Conservation (phyloP, 495 filamentous ascomycete species). For the Penicillium roqueforti region DNA sequence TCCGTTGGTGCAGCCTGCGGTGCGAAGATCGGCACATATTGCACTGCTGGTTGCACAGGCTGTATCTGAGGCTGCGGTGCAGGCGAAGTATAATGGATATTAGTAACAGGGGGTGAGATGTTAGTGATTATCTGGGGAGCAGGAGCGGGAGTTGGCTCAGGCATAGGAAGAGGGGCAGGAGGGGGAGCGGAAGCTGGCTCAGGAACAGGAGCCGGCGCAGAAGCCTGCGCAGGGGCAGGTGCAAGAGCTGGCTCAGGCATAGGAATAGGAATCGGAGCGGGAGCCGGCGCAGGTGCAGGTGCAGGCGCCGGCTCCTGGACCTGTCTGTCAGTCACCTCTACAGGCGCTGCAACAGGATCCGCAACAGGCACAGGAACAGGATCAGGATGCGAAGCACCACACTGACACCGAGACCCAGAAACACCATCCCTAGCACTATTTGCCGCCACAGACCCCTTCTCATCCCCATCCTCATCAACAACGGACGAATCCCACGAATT, state of each 20-base stretch:
- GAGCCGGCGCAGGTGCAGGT: conserved; percentile 8
- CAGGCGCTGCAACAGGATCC: background rate
- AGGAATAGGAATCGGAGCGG: conserved; percentile 6
- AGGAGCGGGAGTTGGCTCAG: conserved; percentile 11
- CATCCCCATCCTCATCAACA: conserved; percentile 6
- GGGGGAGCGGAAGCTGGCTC: conserved; percentile 13
- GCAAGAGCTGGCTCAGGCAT: conserved; percentile 7
- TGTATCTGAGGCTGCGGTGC: conserved; percentile 8
- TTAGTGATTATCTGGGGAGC: conserved; percentile 18
- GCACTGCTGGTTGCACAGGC: conserved; percentile 19
- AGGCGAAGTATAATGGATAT: conserved; percentile 5
- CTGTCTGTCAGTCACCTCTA: background rate
- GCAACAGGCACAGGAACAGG: background rate
- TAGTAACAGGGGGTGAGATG: conserved; percentile 17
- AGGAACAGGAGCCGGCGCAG: too few relatives aligned
- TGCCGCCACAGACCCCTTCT: conserved; percentile 10
- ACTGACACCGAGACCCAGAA: conserved; percentile 1
- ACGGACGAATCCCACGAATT: conserved; percentile 17
- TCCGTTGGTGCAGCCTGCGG: conserved; percentile 12
- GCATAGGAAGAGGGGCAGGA: conserved; percentile 9
- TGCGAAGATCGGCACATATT: conserved; percentile 30
- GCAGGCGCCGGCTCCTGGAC: background rate
- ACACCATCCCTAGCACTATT: conserved; percentile 1
- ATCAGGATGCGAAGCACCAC: background rate
- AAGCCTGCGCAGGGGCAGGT: too few relatives aligned